These are phyloP conservation scores for Papilionanthe hybrid DNA, from an alignment of 116 monocot species.

Conservation along the genomic window DNA sequence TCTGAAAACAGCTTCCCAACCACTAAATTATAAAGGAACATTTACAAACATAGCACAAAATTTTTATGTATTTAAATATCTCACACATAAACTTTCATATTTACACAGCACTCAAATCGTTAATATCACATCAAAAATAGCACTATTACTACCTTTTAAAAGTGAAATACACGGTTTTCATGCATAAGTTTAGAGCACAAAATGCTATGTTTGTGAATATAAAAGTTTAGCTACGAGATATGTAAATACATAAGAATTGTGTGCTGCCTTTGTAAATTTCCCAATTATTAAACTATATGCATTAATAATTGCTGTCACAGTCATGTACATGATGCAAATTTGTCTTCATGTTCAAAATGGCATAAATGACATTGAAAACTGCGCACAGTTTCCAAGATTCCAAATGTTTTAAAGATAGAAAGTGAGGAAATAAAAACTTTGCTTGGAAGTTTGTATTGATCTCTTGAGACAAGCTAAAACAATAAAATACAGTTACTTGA, in stretches of 20 bases:
- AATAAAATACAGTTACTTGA: not conserved
- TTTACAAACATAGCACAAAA: too few relatives aligned
- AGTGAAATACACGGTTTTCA: too few relatives aligned
- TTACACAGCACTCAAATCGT: too few relatives aligned
- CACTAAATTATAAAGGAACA: not conserved
- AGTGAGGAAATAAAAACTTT: not conserved
- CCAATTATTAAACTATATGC: not conserved
- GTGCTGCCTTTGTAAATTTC: too few relatives aligned
- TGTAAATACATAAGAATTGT: too few relatives aligned
- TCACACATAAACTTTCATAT: too few relatives aligned
- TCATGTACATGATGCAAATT: not conserved
- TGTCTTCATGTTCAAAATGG: not conserved
- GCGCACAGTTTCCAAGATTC: not conserved
- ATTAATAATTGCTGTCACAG: not conserved
- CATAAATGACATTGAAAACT: not conserved
- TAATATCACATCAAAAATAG: too few relatives aligned
- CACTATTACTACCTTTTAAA: too few relatives aligned
- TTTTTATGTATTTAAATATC: too few relatives aligned
- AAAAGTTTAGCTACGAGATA: too few relatives aligned
- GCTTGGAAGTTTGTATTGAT: not conserved
- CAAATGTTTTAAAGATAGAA: not conserved
- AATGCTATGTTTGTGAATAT: too few relatives aligned
- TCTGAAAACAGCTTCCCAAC: not conserved
- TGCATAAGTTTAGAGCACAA: too few relatives aligned
- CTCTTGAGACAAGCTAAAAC: not conserved